These are phyloP conservation scores for Pythium insidiosum DNA, from an alignment of 352 stramenopile species.

Conservation along the genomic window DNA sequence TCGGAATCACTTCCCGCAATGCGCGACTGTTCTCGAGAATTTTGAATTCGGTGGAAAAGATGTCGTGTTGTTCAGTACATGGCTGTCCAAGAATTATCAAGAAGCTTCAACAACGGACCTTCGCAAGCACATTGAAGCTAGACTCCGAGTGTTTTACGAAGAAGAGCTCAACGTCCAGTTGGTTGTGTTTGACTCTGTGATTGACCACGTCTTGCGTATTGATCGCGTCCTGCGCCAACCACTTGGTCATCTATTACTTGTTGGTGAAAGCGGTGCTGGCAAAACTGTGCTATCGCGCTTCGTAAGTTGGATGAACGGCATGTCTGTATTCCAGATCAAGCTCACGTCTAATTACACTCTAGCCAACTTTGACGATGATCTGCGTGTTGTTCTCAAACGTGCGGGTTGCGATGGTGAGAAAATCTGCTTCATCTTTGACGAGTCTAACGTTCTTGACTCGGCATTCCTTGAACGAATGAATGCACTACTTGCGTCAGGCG, in stretches of 20 bases:
- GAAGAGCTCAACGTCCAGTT: conserved; percentile 99
- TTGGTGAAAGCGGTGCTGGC: conserved; percentile 97
- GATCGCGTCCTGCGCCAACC: conserved; percentile 97
- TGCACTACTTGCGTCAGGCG: conserved; percentile 97
- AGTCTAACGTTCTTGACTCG: conserved; percentile 97
- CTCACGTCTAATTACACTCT: conserved; percentile 97
- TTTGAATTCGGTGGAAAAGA: conserved; percentile 77
- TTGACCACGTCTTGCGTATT: conserved; percentile 98
- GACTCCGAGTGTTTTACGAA: conserved; percentile 99
- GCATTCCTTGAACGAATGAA: conserved; percentile 99
- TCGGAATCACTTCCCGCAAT: conserved; percentile 77
- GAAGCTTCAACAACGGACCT: conserved; percentile 91
- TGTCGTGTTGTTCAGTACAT: conserved; percentile 97
- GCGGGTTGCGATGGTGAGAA: conserved; percentile 98
- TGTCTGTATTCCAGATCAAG: conserved; percentile 99
- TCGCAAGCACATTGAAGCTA: conserved; percentile 94
- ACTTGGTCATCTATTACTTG: conserved; percentile 97
- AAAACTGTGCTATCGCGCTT: conserved; percentile 99
- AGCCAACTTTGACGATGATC: conserved; percentile 99
- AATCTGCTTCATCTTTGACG: conserved; percentile 99
- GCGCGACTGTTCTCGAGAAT: conserved; percentile 56
- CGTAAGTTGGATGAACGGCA: conserved; percentile 99
- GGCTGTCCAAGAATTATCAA: conserved; percentile 97
- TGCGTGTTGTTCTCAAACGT: conserved; percentile 95
- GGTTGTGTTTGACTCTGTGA: conserved; percentile 99